Conservation (phyloP, 768 basidiomycete genomes). For the Rhodosporidiobolus sp. region DNA sequence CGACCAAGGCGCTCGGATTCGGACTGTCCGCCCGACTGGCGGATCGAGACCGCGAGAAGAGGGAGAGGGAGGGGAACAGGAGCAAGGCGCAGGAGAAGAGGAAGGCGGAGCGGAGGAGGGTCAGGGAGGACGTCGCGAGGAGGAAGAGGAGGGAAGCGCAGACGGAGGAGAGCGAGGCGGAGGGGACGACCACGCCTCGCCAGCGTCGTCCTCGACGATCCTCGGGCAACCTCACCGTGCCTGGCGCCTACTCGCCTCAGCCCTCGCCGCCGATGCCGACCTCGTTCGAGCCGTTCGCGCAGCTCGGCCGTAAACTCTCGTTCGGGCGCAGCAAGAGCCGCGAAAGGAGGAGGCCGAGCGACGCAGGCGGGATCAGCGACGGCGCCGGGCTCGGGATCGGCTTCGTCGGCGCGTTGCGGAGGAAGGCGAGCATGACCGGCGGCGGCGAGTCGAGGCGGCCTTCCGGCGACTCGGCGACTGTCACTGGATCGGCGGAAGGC, state of each 20-base stretch:
- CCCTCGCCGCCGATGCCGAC: constrained; percentile 22
- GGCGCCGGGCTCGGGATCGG: not conserved
- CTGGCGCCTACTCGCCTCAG: not conserved
- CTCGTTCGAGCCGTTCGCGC: constrained; percentile 29
- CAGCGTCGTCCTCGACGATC: too few species aligned
- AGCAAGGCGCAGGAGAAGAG: not conserved
- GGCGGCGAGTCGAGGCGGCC: not conserved
- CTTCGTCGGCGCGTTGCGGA: not conserved
- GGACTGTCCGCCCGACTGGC: constrained; percentile 5
- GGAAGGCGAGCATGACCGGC: not conserved
- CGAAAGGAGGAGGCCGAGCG: not conserved
- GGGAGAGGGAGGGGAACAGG: not conserved
- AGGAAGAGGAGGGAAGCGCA: constrained; percentile 4
- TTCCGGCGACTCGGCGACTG: not conserved
- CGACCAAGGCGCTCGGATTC: constrained; percentile 12
- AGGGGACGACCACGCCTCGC: not conserved
- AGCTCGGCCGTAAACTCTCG: constrained; percentile 5
- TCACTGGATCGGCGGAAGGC: not conserved
- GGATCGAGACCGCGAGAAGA: not conserved
- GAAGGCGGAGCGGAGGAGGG: not conserved
- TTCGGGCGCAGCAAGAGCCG: constrained; percentile 5
- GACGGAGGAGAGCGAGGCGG: constrained; percentile 15
- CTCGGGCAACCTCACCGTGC: not conserved
- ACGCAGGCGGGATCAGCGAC: not conserved
- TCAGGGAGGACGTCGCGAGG: not conserved